Evolutionary conservation across 2,329 filamentous ascomycete genomes (phyloP), one percentile per base, ranked within the genome.

Genomic region (Chrysoporthe deuterocubensis): DNA sequence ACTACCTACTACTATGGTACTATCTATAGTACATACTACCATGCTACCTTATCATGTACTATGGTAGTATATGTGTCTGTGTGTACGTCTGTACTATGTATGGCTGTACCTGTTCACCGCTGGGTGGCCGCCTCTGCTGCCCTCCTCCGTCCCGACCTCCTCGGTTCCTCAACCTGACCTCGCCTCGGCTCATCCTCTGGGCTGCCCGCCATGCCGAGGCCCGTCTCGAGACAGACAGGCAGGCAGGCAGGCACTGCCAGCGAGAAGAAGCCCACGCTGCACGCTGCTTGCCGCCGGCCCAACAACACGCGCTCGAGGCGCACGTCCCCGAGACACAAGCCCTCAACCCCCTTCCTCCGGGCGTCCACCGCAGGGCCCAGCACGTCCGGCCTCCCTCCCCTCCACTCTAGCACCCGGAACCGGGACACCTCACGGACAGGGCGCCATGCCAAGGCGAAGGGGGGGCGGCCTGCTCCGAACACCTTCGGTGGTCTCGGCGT

Each of bases 271-370:
- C 26, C 26, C 26, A 26, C 26, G 26, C 26, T 26, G 26, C 26
- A 26, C 26, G 26, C 26, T 40, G 37, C 37, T 40, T 40, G 37
- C 9, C 6, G 37, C 37, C 37, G 37, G 37, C 37, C 37, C 37
- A 40, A 43, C 3, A 4, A 43, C 3, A 4, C 40, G 34, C n/a
- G 21, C 37, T 21, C 9, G 42, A 61, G 43, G 16, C 21, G 59
- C 59, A 48, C n/a, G 26, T 48, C 42, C 43, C 59, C 59, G 59
- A 61, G 59, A 61, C 59, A 61, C 43, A 40, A 26, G 13, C 21
- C 21, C 14, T 40, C 42, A 16, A 26, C 26, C 26, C 26, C 26
- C 26, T 26, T 26, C 26, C 26, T 26, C 21, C 42, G 9, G 14
- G 16, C 34, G 40, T 11, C 34, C 11, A 18, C 34, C 14, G 34